Conservation (phyloP, 257 asterid genomes). For the Forsythia viridissima region DNA sequence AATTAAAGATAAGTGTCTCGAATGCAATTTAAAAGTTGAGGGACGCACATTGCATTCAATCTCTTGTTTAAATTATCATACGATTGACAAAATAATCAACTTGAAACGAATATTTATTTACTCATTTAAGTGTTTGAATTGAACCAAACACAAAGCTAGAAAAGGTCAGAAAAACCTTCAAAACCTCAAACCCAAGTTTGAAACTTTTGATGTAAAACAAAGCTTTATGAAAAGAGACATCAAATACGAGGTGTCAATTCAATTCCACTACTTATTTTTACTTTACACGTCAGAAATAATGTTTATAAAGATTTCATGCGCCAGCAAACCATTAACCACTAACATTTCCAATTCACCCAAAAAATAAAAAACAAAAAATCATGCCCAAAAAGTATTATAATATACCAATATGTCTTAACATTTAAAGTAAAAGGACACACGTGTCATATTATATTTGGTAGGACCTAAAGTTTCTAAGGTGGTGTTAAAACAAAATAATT, state of each 20-base stretch:
- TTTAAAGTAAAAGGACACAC: not conserved
- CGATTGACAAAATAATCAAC: too few relatives aligned
- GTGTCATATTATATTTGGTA: slow-evolving; percentile 16
- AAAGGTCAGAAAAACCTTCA: slow-evolving; percentile 40
- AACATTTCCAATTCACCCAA: not conserved
- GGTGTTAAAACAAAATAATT: too few relatives aligned
- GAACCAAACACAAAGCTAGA: not conserved
- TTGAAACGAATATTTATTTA: too few relatives aligned
- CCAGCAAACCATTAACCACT: slow-evolving; percentile 16
- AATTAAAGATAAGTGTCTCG: too few relatives aligned
- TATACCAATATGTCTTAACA: not conserved
- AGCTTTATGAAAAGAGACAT: slow-evolving; percentile 42
- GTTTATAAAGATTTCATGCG: slow-evolving; percentile 22
- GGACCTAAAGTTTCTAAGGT: not conserved
- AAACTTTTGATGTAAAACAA: slow-evolving; percentile 48
- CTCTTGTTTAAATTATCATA: too few relatives aligned
- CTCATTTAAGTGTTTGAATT: not conserved
- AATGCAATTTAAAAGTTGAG: too few relatives aligned
- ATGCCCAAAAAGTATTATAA: slow-evolving; percentile 13
- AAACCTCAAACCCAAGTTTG: slow-evolving; percentile 36
- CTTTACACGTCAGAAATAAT: slow-evolving; percentile 43
- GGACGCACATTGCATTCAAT: too few relatives aligned
- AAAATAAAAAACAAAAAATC: not conserved
- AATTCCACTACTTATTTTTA: not conserved
- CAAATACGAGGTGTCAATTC: slow-evolving; percentile 4